Evolutionary conservation across 345 rosid genomes (phyloP).

Genomic region (Lepidium sativum): DNA sequence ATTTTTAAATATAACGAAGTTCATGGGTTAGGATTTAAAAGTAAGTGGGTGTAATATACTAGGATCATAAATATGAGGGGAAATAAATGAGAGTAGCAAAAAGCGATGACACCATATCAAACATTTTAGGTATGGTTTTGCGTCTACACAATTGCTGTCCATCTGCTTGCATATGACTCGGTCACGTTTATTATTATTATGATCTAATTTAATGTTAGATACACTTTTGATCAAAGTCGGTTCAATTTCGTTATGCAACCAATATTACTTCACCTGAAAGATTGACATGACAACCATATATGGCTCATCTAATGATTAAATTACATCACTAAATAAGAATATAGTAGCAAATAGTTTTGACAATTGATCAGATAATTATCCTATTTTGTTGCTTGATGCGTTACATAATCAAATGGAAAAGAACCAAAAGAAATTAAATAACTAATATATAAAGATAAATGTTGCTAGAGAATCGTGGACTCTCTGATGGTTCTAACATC

Average conservation of each 20-base stretch:
- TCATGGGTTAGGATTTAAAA: background rate
- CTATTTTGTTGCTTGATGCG: background rate
- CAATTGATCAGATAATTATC: background rate
- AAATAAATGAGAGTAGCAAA: background rate
- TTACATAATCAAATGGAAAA: background rate
- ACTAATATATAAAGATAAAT: background rate
- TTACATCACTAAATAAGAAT: background rate
- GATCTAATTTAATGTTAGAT: background rate
- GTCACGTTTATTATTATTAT: background rate
- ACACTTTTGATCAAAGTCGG: background rate
- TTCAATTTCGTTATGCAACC: background rate
- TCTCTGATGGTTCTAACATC: slow-evolving; percentile 22
- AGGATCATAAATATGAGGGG: background rate
- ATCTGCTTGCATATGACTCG: slow-evolving; percentile 2
- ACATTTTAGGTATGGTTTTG: slow-evolving; percentile 12
- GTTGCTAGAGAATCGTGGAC: slow-evolving; percentile 13
- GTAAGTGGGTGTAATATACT: background rate
- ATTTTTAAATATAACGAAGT: too few relatives aligned
- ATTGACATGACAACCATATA: background rate
- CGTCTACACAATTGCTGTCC: slow-evolving; percentile 6
- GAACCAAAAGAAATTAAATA: background rate
- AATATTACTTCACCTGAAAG: background rate
- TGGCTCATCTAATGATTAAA: too few relatives aligned
- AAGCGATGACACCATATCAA: slow-evolving; percentile 16
- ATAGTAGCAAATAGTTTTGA: too few relatives aligned